Percentiles rank a stretch among this genome's conserved stretches.
These are phyloP conservation scores for Coprinellus aureogranulatus DNA, from an alignment of 768 basidiomycete species.

Conservation along the genomic window DNA sequence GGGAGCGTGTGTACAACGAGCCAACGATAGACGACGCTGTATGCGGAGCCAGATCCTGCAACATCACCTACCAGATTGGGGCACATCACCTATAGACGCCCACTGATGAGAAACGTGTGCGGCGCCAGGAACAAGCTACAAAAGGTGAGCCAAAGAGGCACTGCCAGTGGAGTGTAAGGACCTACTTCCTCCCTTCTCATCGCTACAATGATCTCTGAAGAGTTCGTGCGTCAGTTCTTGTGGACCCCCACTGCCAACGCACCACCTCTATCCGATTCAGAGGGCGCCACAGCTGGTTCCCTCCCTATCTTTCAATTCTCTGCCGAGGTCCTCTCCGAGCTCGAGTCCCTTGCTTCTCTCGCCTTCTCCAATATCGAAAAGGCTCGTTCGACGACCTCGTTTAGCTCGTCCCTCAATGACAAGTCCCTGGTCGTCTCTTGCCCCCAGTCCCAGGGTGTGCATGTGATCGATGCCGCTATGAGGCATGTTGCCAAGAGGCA, in stretches of 20 bases:
- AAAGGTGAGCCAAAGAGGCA: too few species aligned
- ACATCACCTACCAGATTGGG: too few species aligned
- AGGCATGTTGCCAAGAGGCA: constrained; percentile 4
- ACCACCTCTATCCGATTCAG: background rate
- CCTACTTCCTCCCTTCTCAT: too few species aligned
- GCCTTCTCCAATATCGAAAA: background rate
- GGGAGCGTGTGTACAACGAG: too few species aligned
- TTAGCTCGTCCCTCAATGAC: background rate
- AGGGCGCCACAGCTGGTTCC: background rate
- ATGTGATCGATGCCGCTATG: constrained; percentile 10
- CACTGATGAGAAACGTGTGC: too few species aligned
- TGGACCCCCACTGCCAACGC: background rate
- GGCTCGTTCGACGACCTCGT: background rate
- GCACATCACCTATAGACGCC: too few species aligned
- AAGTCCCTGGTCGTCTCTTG: background rate
- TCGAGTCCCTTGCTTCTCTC: background rate
- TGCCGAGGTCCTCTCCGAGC: background rate
- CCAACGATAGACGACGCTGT: too few species aligned
- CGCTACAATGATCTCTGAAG: background rate
- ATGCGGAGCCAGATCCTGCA: too few species aligned
- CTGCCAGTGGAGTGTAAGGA: too few species aligned
- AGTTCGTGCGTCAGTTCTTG: background rate
- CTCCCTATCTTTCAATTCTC: background rate
- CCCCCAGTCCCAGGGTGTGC: constrained; percentile 6
- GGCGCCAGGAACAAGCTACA: too few species aligned